A percentile compares a stretch with the other conserved stretches of the same genome.
phyloP scores from a whole-genome alignment of 2,329 filamentous ascomycete genomes.

The Fusarium lyarnte region DNA sequence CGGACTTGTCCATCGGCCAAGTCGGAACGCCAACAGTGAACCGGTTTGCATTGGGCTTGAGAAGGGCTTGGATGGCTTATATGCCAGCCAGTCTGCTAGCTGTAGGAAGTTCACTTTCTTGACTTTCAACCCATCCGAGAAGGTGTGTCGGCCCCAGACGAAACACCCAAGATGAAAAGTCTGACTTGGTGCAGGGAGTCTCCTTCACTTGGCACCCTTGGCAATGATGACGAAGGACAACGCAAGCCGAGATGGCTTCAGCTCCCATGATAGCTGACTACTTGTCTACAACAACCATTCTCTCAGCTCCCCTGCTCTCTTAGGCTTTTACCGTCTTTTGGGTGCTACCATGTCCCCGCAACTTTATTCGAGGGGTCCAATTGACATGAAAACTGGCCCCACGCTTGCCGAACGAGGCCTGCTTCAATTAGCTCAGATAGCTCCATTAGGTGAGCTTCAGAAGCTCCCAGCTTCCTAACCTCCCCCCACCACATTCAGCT shows the following conservation, averaged over 20 bases:
- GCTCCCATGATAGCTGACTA: slow-evolving; percentile 2
- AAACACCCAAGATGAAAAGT: not conserved
- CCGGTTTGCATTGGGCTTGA: not conserved
- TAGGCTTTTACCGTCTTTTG: not conserved
- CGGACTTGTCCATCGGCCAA: not conserved
- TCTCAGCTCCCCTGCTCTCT: not conserved
- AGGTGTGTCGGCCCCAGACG: not conserved
- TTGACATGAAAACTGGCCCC: not conserved
- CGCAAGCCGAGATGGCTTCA: not conserved
- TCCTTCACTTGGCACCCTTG: not conserved
- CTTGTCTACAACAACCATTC: not conserved
- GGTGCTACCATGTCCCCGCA: not conserved
- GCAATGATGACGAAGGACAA: not conserved
- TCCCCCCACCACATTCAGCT: not conserved
- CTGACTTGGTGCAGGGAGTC: not conserved
- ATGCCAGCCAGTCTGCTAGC: not conserved
- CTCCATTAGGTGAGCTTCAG: not conserved
- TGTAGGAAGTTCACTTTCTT: not conserved
- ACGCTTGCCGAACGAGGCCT: not conserved
- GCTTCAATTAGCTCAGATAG: not conserved
- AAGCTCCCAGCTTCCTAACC: not conserved
- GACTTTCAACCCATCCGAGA: not conserved
- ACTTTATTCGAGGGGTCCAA: not conserved
- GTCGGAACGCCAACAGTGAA: not conserved
- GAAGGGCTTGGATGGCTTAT: not conserved